A percentile compares a stretch with the other conserved stretches of the same genome.
These are phyloP conservation scores for Schizosaccharomyces lindneri DNA, from an alignment of 805 yeast species.

Conservation along the genomic window DNA sequence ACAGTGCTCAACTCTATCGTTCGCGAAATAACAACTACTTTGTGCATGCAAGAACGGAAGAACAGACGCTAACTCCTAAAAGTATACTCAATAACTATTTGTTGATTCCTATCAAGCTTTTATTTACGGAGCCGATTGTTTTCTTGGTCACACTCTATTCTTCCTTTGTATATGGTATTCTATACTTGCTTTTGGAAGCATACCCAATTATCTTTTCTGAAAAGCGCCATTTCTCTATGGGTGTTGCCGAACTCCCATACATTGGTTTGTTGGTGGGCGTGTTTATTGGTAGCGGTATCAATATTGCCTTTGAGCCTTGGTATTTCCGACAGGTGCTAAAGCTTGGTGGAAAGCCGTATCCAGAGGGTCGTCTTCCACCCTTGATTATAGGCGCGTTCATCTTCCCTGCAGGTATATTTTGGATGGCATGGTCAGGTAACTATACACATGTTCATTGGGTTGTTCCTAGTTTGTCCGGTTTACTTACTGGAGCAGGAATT, in stretches of 20 bases:
- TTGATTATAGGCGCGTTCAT: conserved; percentile 46
- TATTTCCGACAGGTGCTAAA: conserved; percentile 18
- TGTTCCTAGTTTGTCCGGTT: conserved; percentile 37
- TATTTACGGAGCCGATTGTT: conserved; percentile 45
- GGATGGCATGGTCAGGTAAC: conserved; percentile 77
- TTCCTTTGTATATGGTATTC: conserved; percentile 57
- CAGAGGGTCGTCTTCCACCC: conserved; percentile 59
- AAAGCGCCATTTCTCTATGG: conserved; percentile 33
- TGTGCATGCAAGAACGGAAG: conserved; percentile 54
- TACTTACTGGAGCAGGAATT: conserved; percentile 36
- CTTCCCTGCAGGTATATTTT: conserved; percentile 18
- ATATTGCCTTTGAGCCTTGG: conserved; percentile 29
- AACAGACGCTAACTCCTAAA: conserved; percentile 26
- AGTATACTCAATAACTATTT: conserved; percentile 41
- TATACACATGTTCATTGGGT: conserved; percentile 41
- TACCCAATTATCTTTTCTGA: conserved; percentile 43
- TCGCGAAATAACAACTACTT: conserved; percentile 60
- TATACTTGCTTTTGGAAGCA: conserved; percentile 50
- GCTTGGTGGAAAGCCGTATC: conserved; percentile 38
- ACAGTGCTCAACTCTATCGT: conserved; percentile 39
- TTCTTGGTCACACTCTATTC: conserved; percentile 44
- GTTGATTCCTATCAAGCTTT: conserved; percentile 43
- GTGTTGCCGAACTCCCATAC: conserved; percentile 58
- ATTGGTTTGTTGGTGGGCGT: conserved; percentile 50
- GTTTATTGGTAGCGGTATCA: conserved; percentile 27